Evolutionary conservation across 2,329 filamentous ascomycete genomes (phyloP).

Genomic region (Botryotinia calthae): DNA sequence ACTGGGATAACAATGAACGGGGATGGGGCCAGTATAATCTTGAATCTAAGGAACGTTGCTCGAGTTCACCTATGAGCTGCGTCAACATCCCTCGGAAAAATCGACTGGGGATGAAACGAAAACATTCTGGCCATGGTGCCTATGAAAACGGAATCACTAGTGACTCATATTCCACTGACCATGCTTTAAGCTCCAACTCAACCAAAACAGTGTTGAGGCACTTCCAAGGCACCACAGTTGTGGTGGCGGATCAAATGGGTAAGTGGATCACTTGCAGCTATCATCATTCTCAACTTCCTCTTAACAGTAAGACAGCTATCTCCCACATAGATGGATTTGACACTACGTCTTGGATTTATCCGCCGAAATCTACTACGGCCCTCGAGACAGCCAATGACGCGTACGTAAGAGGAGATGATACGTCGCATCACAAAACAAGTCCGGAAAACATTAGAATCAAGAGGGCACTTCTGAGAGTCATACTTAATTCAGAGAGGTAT

Average conservation of each 20-base stretch:
- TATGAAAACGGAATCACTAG: background rate
- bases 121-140: background rate
- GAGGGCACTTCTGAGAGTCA: background rate
- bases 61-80: background rate
- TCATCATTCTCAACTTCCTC: background rate
- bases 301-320: background rate
- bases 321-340: too few species aligned
- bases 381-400: background rate
- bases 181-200: background rate
- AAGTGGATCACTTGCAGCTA: background rate
- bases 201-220: background rate
- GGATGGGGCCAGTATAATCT: background rate
- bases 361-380: background rate
- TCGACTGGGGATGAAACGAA: background rate
- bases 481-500: background rate
- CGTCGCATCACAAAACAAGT: background rate
- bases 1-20: background rate
- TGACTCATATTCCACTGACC: fast-evolving
- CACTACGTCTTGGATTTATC: too few species aligned
- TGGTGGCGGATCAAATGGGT: too few species aligned
- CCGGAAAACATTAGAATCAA: background rate
- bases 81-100: background rate
- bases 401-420: background rate
- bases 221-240: background rate
- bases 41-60: background rate